These are phyloP conservation scores for Malbranchea zuffiana DNA, from an alignment of 2,329 filamentous ascomycete genomes.

Conservation along the genomic window DNA sequence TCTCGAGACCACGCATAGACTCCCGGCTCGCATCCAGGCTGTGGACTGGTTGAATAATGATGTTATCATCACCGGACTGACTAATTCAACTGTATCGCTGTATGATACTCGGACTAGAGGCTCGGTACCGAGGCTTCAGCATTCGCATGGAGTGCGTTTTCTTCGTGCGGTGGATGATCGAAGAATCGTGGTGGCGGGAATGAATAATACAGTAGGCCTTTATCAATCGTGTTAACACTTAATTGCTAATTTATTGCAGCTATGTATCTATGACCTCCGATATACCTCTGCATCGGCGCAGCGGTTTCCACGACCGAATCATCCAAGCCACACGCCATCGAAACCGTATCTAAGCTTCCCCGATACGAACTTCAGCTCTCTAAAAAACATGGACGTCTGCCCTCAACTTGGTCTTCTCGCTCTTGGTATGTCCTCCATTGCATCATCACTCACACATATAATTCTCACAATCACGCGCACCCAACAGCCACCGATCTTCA, in stretches of 20 bases:
- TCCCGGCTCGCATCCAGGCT: constrained; percentile 18
- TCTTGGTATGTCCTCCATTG: constrained; percentile 22
- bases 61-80: constrained; percentile 28
- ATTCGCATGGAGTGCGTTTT: constrained; percentile 25
- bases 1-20: constrained; percentile 19
- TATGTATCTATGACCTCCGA: constrained; percentile 35
- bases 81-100: constrained; percentile 26
- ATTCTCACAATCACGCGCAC: constrained; percentile 4
- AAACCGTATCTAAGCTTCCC: constrained; percentile 29
- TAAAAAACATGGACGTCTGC: constrained; percentile 29
- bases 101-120: constrained; percentile 28
- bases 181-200: constrained; percentile 24
- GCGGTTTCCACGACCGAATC: constrained; percentile 21
- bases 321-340: constrained; percentile 21
- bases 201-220: constrained; percentile 9
- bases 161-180: constrained; percentile 28
- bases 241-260: constrained; percentile 20
- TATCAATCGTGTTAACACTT: background rate
- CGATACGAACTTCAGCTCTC: constrained; percentile 21
- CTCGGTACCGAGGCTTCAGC: constrained; percentile 25
- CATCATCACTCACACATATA: background rate
- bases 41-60: constrained; percentile 31
- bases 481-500: constrained; percentile 24
- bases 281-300: constrained; percentile 23
- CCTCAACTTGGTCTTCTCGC: constrained; percentile 30